Conservation (phyloP, 306 rosid genomes). For the Lathyrus oleraceus region DNA sequence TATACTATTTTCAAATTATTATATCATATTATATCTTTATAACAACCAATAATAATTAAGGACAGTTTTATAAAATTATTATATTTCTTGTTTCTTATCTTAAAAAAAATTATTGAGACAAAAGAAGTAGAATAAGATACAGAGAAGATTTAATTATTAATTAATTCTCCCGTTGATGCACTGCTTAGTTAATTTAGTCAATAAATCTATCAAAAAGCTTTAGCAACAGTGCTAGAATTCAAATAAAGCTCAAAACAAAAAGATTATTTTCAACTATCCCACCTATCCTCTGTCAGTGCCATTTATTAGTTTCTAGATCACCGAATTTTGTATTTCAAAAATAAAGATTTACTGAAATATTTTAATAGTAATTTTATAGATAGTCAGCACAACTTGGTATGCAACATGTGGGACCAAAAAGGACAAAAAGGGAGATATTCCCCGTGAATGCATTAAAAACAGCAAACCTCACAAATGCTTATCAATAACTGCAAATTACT, state of each 20-base stretch:
- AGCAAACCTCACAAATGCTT: not conserved
- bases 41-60: too few species aligned
- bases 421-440: not conserved
- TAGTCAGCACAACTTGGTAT: not conserved
- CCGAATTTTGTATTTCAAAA: not conserved
- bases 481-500: not conserved
- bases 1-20: too few species aligned
- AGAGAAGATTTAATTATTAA: too few species aligned
- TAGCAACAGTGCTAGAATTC: not conserved
- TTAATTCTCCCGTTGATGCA: too few species aligned
- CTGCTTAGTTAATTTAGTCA: too few species aligned
- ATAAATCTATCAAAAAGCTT: not conserved
- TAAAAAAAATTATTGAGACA: too few species aligned
- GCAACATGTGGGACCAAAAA: constrained; percentile 5
- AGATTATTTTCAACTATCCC: not conserved
- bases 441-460: not conserved
- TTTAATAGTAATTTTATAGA: not conserved
- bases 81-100: too few species aligned
- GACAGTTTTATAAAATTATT: too few species aligned
- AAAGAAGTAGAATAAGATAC: too few species aligned
- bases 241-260: not conserved
- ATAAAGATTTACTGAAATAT: not conserved
- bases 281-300: not conserved
- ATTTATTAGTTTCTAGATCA: not conserved
- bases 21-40: too few species aligned